phyloP scores from a whole-genome alignment of 2,329 filamentous ascomycete genomes.

The Mycosphaerelloides madeirae region DNA sequence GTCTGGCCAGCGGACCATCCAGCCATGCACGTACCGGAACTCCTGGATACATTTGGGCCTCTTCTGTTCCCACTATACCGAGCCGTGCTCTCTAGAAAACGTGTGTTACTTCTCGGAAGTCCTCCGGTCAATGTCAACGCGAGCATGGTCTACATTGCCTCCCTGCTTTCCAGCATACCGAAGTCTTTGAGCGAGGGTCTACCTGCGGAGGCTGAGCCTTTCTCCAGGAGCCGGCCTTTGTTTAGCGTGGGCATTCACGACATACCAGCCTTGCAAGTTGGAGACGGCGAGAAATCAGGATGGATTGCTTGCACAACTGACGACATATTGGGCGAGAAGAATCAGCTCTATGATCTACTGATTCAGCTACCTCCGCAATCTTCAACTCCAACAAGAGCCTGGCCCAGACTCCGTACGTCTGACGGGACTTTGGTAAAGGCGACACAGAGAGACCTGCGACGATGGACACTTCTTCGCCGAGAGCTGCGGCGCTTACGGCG shows the following conservation, averaged over 20 bases:
- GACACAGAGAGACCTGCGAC: slow-evolving; percentile 81
- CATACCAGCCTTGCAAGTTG: slow-evolving; percentile 69
- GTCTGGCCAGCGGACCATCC: slow-evolving; percentile 66
- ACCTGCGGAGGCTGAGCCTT: slow-evolving; percentile 48
- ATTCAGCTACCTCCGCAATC: slow-evolving; percentile 65
- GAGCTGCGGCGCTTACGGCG: slow-evolving; percentile 22
- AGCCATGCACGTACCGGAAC: slow-evolving; percentile 71
- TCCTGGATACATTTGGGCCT: slow-evolving; percentile 81
- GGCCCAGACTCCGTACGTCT: slow-evolving; percentile 68
- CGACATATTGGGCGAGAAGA: slow-evolving; percentile 82
- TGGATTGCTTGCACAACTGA: slow-evolving; percentile 97
- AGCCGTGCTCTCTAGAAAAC: slow-evolving; percentile 77
- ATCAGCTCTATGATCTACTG: slow-evolving; percentile 81
- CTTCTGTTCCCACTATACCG: slow-evolving; percentile 88
- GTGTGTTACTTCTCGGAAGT: slow-evolving; percentile 80
- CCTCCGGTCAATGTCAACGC: slow-evolving; percentile 81
- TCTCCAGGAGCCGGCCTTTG: slow-evolving; percentile 68
- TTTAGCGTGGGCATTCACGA: slow-evolving; percentile 93
- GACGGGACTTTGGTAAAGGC: slow-evolving; percentile 67
- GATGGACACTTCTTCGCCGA: slow-evolving; percentile 63
- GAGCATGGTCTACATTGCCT: slow-evolving; percentile 87
- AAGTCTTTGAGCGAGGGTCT: slow-evolving; percentile 66
- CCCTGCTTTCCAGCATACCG: slow-evolving; percentile 86
- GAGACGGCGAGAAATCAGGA: slow-evolving; percentile 47
- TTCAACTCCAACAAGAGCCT: slow-evolving; percentile 35